These are phyloP conservation scores for Hordeum marinum DNA, from an alignment of 176 grass and related monocot genomes.

Conservation along the genomic window DNA sequence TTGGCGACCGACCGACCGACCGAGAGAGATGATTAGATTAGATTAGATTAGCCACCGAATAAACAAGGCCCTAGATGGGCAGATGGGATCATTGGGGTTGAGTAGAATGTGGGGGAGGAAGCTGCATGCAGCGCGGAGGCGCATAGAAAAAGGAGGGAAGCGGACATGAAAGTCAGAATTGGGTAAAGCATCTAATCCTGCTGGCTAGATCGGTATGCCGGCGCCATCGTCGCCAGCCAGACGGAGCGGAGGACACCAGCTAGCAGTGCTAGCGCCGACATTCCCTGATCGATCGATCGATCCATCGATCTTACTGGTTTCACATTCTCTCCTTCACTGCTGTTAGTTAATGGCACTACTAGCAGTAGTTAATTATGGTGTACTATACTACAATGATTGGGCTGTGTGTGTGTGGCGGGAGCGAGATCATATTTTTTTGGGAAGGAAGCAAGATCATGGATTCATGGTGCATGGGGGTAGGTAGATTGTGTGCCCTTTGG, in stretches of 20 bases:
- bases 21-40: neutral
- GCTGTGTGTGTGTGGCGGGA: too few relatives aligned
- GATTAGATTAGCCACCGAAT: neutral
- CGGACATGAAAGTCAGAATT: neutral
- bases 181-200: slow-evolving; percentile 8
- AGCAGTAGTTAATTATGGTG: neutral
- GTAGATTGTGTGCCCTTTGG: too few relatives aligned
- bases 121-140: too few relatives aligned
- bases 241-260: neutral
- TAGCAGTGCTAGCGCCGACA: neutral
- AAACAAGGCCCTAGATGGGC: slow-evolving; percentile 28
- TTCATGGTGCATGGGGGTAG: too few relatives aligned
- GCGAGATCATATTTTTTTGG: too few relatives aligned
- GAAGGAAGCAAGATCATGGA: too few relatives aligned
- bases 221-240: neutral
- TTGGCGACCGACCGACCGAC: neutral
- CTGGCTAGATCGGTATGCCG: neutral
- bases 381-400: neutral
- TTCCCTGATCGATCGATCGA: neutral
- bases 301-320: neutral
- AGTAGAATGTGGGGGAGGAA: slow-evolving; percentile 1
- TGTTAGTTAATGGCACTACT: neutral
- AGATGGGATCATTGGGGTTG: slow-evolving; percentile 36
- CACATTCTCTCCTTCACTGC: neutral
- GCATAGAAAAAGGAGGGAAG: too few relatives aligned